Conservation (phyloP, 139 green algal genomes). For the Chlorella ohadii region DNA sequence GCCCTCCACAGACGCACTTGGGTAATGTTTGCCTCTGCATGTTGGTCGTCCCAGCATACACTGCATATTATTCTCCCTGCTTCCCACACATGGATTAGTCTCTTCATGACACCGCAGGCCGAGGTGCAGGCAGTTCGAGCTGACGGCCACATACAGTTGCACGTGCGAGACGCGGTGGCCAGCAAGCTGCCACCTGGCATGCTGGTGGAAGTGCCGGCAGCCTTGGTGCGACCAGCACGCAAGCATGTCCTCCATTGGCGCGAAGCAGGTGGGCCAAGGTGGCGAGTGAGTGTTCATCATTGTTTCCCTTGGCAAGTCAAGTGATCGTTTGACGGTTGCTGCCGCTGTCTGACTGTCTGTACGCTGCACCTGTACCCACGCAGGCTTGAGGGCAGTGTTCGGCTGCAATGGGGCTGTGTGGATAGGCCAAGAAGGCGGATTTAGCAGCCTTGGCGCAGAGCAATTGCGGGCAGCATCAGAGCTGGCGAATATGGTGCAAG, state of each 20-base stretch:
- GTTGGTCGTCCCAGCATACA: too few relatives aligned
- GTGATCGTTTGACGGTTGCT: neutral
- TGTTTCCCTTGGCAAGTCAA: neutral
- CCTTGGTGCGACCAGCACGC: neutral
- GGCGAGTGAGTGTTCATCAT: too few relatives aligned
- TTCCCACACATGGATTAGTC: too few relatives aligned
- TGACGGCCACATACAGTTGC: slow-evolving; percentile 23
- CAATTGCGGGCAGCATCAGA: neutral
- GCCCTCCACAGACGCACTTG: too few relatives aligned
- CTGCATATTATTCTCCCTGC: neutral
- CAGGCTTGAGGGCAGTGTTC: slow-evolving; percentile 12
- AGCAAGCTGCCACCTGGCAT: slow-evolving; percentile 24
- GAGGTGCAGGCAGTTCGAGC: slow-evolving; percentile 25
- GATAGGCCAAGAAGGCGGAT: neutral
- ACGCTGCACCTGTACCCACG: neutral
- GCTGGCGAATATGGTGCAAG: neutral
- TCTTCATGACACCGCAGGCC: neutral
- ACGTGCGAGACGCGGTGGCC: slow-evolving; percentile 19
- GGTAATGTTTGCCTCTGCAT: too few relatives aligned
- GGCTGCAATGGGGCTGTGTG: slow-evolving; percentile 23
- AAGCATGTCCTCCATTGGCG: slow-evolving; percentile 15
- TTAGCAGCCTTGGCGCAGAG: neutral
- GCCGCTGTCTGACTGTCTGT: neutral
- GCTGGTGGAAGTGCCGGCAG: neutral
- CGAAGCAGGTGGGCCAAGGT: neutral